Conservation (phyloP, 2,329 filamentous ascomycete species). For the Clarireedia paspali region DNA sequence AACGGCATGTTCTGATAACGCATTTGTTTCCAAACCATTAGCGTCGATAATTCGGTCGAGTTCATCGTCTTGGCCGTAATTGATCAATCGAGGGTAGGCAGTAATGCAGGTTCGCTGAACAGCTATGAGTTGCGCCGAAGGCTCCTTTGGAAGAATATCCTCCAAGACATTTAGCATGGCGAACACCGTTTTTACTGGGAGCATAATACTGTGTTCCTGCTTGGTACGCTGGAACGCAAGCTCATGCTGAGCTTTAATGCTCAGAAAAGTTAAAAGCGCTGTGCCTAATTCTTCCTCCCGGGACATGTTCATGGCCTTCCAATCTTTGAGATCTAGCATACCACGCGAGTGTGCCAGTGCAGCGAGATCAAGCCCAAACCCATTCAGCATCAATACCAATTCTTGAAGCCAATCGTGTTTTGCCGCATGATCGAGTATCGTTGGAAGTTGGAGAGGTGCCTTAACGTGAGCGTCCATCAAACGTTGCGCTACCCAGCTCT, state of each 20-base stretch:
- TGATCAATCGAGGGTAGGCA: slow-evolving; percentile 88
- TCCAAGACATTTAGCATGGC: slow-evolving; percentile 73
- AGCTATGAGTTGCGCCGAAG: slow-evolving; percentile 62
- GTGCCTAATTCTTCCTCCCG: slow-evolving; percentile 59
- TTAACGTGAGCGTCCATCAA: slow-evolving; percentile 70
- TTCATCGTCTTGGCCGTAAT: slow-evolving; percentile 70
- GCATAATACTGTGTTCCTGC: slow-evolving; percentile 60
- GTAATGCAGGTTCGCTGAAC: slow-evolving; percentile 86
- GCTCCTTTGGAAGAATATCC: slow-evolving; percentile 53
- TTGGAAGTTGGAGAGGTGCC: slow-evolving; percentile 57
- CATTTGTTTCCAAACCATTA: slow-evolving; percentile 76
- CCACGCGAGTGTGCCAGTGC: slow-evolving; percentile 76
- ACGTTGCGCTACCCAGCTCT: slow-evolving; percentile 73
- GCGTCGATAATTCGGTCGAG: slow-evolving; percentile 86
- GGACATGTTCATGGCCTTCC: slow-evolving; percentile 66
- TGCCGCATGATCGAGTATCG: slow-evolving; percentile 72
- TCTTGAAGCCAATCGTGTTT: slow-evolving; percentile 80
- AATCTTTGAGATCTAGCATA: slow-evolving; percentile 71
- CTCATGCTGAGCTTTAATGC: slow-evolving; percentile 79
- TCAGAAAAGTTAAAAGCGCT: slow-evolving; percentile 70
- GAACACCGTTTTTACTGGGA: slow-evolving; percentile 80
- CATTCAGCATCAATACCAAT: slow-evolving; percentile 55
- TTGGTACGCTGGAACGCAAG: slow-evolving; percentile 58
- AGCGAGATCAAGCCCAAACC: slow-evolving; percentile 80
- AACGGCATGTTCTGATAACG: slow-evolving; percentile 70